Conservation (phyloP, 208 protist genomes). For the Crithidia bombi region DNA sequence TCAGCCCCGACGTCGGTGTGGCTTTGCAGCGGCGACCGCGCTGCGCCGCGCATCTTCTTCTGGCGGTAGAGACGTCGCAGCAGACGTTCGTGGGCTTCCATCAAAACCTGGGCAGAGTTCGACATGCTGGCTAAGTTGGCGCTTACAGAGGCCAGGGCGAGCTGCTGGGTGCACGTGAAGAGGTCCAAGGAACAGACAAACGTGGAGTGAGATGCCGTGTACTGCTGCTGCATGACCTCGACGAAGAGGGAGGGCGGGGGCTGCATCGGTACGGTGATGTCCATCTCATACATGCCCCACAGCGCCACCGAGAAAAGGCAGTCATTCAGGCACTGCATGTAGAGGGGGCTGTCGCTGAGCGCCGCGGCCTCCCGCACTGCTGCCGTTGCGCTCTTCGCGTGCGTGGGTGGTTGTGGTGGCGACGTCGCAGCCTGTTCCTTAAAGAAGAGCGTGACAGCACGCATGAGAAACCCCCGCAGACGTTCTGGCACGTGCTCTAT, state of each 20-base stretch:
- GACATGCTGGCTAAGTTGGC: conserved; percentile 21
- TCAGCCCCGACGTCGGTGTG: background rate
- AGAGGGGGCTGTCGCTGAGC: conserved; percentile 23
- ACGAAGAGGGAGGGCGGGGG: conserved; percentile 28
- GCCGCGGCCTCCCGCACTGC: background rate
- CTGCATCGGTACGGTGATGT: conserved; percentile 31
- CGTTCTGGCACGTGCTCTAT: conserved; percentile 23
- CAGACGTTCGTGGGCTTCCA: conserved; percentile 31
- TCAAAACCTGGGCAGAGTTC: conserved; percentile 25
- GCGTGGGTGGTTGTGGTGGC: no score
- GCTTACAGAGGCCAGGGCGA: conserved; percentile 26
- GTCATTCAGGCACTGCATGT: conserved; percentile 40
- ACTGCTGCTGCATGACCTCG: conserved; percentile 26
- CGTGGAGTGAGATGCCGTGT: conserved; percentile 8
- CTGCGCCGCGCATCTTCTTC: background rate
- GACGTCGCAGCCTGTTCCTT: conserved; percentile 10
- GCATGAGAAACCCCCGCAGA: conserved; percentile 32
- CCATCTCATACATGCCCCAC: conserved; percentile 43
- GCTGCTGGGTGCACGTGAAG: conserved; percentile 37
- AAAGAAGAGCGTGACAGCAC: conserved; percentile 31
- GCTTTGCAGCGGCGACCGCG: conserved; percentile 9
- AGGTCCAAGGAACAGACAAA: conserved; percentile 29
- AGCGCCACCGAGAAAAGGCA: conserved; percentile 31
- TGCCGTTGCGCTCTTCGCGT: no score
- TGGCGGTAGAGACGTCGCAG: conserved; percentile 26